Conservation (phyloP, 179 eudicot species). For the Spergularia azorica region DNA sequence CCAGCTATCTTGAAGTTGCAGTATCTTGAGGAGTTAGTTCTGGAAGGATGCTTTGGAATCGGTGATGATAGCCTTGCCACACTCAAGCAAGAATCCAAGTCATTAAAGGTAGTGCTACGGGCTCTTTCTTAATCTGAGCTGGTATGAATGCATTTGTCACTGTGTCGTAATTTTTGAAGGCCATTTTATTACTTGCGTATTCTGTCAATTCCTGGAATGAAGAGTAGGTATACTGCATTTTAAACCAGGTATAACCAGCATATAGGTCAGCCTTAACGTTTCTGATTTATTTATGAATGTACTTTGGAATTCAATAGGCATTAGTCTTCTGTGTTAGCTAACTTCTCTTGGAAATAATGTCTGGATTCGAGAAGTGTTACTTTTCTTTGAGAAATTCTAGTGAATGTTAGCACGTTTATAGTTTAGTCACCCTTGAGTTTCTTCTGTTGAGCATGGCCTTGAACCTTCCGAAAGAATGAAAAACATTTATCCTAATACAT, state of each 20-base stretch:
- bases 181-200: background rate
- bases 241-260: background rate
- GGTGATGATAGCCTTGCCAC: slow-evolving; percentile 70
- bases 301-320: background rate
- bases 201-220: background rate
- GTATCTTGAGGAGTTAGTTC: slow-evolving; percentile 68
- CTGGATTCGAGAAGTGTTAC: no score
- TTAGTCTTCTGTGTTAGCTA: background rate
- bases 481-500: slow-evolving; percentile 1
- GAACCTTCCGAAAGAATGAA: background rate
- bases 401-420: background rate
- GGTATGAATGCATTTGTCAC: background rate
- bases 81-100: slow-evolving; percentile 66
- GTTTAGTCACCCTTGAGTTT: background rate
- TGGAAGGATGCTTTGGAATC: slow-evolving; percentile 92
- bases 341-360: background rate
- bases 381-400: background rate
- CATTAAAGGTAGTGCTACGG: slow-evolving; percentile 61
- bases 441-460: background rate
- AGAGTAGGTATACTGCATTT: background rate
- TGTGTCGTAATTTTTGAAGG: background rate
- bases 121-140: background rate
- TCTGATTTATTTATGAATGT: background rate
- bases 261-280: no score
- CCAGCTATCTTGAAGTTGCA: slow-evolving; percentile 67